These are phyloP conservation scores for Phenoliferia sp. DNA, from an alignment of 1,284 basidiomycete genomes.

Conservation along the genomic window DNA sequence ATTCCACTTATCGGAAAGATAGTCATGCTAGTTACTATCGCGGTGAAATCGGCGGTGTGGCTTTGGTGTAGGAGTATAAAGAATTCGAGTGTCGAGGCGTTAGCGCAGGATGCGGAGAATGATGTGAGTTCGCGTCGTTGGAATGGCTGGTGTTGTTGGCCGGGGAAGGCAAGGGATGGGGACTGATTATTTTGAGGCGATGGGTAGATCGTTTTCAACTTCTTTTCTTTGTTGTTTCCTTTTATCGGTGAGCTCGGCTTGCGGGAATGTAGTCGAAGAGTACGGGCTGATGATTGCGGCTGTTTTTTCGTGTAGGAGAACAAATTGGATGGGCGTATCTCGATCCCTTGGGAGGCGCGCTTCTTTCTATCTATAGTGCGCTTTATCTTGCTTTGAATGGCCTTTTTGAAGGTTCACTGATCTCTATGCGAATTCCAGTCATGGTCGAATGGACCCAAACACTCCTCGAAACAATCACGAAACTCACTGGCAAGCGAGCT, in stretches of 20 bases:
- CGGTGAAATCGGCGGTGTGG: conserved; percentile 51
- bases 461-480: conserved; percentile 46
- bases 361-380: conserved; percentile 45
- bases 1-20: conserved; percentile 39
- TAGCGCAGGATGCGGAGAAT: conserved; percentile 40
- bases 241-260: conserved; percentile 39
- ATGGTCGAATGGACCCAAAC: conserved; percentile 46
- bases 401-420: neutral
- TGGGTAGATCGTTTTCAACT: conserved; percentile 49
- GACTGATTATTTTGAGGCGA: neutral
- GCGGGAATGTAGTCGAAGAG: too few species aligned
- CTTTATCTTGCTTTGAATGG: neutral
- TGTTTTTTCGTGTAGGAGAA: conserved; percentile 38
- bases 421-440: conserved; percentile 35
- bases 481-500: conserved; percentile 39
- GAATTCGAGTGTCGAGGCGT: conserved; percentile 42
- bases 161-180: too few species aligned
- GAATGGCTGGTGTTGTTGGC: too few species aligned
- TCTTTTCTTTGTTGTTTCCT: conserved; percentile 53
- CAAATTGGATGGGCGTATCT: conserved; percentile 41
- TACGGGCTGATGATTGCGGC: conserved; percentile 17
- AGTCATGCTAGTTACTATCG: conserved; percentile 53
- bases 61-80: conserved; percentile 42
- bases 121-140: conserved; percentile 15
- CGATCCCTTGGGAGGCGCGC: conserved; percentile 49